Evolutionary conservation across 1,284 basidiomycete species (phyloP).

Genomic region (Malassezia vespertilionis): DNA sequence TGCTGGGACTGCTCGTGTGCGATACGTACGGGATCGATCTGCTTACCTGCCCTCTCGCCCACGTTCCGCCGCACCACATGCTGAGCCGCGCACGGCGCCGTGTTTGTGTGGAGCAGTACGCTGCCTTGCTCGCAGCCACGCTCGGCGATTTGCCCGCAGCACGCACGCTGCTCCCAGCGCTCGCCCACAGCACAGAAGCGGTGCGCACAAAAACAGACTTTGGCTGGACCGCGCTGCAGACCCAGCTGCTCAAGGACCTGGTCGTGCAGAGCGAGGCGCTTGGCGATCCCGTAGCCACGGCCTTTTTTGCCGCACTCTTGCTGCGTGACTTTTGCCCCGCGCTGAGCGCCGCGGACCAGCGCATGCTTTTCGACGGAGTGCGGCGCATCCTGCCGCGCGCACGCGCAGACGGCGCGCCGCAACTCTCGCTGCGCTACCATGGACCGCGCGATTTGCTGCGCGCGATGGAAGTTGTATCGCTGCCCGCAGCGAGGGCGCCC

Average conservation of each 20-base stretch:
- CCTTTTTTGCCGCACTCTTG: conserved; percentile 24
- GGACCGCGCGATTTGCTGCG: conserved; percentile 56
- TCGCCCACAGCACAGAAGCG: neutral
- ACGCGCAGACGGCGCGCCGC: conserved; percentile 25
- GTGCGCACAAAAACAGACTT: conserved; percentile 48
- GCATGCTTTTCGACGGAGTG: conserved; percentile 30
- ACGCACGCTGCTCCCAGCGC: conserved; percentile 6
- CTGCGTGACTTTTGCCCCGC: conserved; percentile 23
- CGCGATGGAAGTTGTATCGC: conserved; percentile 65
- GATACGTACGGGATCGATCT: conserved; percentile 43
- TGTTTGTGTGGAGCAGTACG: conserved; percentile 17
- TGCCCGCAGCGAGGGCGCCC: conserved; percentile 66
- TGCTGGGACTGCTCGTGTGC: conserved; percentile 39
- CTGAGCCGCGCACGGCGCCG: conserved; percentile 26
- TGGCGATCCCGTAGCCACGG: conserved; percentile 57
- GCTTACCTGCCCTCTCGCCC: conserved; percentile 26
- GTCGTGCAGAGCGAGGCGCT: conserved; percentile 78
- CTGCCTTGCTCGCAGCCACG: neutral
- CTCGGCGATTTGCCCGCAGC: neutral
- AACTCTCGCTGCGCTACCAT: conserved; percentile 44
- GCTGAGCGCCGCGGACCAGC: conserved; percentile 33
- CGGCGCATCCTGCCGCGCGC: conserved; percentile 37
- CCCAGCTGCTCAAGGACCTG: conserved; percentile 78
- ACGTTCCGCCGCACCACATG: conserved; percentile 31
- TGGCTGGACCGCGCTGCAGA: conserved; percentile 87